Base-by-base conservation (phyloP, 805 yeast genomes). In the Wickerhamomyces sydowiorum region DNA sequence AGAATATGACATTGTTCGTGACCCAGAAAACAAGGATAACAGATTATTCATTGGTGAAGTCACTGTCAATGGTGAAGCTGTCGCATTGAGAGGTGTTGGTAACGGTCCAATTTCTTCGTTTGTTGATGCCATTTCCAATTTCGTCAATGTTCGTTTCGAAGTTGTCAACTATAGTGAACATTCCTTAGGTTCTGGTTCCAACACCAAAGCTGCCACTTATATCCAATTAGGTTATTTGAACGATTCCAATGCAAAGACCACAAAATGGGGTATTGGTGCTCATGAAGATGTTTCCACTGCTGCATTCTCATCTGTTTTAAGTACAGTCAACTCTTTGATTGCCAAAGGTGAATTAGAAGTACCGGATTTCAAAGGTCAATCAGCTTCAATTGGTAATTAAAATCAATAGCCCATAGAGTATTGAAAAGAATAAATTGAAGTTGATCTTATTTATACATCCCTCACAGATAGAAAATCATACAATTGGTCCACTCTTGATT, bases 281-380 rank as follows among this genome's bases (percentile, higher is more conserved):
- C 82, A 87, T 60, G 91, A 82, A 64, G 96, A 90, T 65, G 93
- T 86, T 41, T 82, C 95, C 21, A 83, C 82, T 57, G 93, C 96
- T 37, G 81, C 95, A 6, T 76, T 86, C 54, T 73, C 75, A 52
- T 77, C 91, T 14, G 71, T 84, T 47, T 57, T 82, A 34, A 78
- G 90, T 17, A 72, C 83, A 43, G 68, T 84, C 39, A 85, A 85
- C 56, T 61, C 49, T 48, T 59, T 53, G 38, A 55, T 42, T 36
- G 42, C 48, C 13, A 40, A 48, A 20, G 55, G 53, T 38, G 51
- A 51, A 25, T 37, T 56, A 37, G 54, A 46, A 19, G 19, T 21
- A 23, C 27, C 27, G 12, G 27, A 24, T 8, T 8, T 24, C 12
- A 24, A 24, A 12, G 27, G 12, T 12, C 27, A 24, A 24, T 24